phyloP scores from a whole-genome alignment of 2,329 filamentous ascomycete species.

The Sarocladium kiliense region DNA sequence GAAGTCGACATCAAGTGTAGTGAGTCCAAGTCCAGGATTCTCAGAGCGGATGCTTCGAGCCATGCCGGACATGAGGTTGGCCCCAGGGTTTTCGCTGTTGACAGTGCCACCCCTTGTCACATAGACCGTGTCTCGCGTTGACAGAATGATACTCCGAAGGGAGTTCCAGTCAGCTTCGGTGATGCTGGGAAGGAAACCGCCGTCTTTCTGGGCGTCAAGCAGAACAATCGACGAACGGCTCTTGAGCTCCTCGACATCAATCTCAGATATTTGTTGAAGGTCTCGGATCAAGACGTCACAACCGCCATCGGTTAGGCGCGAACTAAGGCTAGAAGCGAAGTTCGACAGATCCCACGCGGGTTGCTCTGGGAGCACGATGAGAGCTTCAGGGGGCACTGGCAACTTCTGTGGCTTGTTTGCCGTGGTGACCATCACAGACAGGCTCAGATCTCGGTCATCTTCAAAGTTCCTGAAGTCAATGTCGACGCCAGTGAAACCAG shows the following conservation, averaged over 20 bases:
- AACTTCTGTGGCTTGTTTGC: background rate
- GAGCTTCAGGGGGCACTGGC: background rate
- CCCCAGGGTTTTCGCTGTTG: background rate
- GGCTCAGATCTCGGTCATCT: background rate
- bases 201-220: too few species aligned
- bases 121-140: background rate
- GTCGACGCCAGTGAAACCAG: background rate
- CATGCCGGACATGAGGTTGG: background rate
- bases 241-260: too few species aligned
- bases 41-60: background rate
- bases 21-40: background rate
- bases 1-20: constrained; percentile 1
- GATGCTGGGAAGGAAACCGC: background rate
- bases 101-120: background rate
- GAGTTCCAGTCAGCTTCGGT: background rate
- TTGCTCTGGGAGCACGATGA: background rate
- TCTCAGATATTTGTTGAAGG: too few species aligned
- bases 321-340: background rate
- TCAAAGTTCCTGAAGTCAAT: background rate
- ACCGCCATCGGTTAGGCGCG: background rate
- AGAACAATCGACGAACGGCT: too few species aligned
- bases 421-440: background rate
- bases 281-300: too few species aligned
- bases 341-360: background rate
- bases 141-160: background rate